Percentiles rank a stretch among this genome's conserved stretches.
phyloP scores from a whole-genome alignment of 495 filamentous ascomycete species.

The Darksidea phi region DNA sequence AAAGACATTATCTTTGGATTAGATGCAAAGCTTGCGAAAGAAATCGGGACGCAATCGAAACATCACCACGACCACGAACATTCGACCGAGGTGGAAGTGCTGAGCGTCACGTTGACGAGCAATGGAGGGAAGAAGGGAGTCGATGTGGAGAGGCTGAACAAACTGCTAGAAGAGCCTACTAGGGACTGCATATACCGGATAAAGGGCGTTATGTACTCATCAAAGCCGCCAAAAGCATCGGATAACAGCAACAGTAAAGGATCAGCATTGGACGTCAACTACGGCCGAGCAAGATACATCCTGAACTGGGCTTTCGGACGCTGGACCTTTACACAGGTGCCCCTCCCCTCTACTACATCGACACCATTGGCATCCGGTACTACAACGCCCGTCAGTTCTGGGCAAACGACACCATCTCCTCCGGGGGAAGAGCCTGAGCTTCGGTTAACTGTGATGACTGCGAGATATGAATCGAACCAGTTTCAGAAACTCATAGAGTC shows the following conservation, averaged over 20 bases:
- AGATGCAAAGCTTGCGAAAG: constrained; percentile 72
- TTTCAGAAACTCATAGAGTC: constrained; percentile 63
- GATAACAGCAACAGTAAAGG: constrained; percentile 55
- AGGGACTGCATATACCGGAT: constrained; percentile 95
- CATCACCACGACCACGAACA: constrained; percentile 52
- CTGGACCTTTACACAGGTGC: constrained; percentile 75
- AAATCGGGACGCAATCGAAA: constrained; percentile 46
- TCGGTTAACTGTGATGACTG: constrained; percentile 81
- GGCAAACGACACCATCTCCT: constrained; percentile 38
- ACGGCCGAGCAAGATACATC: constrained; percentile 59
- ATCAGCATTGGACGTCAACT: constrained; percentile 15
- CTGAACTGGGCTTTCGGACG: constrained; percentile 97
- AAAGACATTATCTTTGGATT: constrained; percentile 80
- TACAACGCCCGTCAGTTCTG: constrained; percentile 39
- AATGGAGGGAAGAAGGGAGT: constrained; percentile 47
- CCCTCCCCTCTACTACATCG: constrained; percentile 39
- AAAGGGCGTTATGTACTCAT: constrained; percentile 75
- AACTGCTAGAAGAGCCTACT: constrained; percentile 65
- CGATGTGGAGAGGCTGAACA: constrained; percentile 63
- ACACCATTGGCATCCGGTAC: constrained; percentile 36
- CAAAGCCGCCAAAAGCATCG: constrained; percentile 57
- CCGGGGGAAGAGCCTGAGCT: constrained; percentile 49
- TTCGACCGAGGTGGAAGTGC: constrained; percentile 85
- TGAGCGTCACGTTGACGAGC: constrained; percentile 67
- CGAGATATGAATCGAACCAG: constrained; percentile 77